Base-by-base conservation (phyloP, 139 green algal species). In the Volvox reticuliferus region DNA sequence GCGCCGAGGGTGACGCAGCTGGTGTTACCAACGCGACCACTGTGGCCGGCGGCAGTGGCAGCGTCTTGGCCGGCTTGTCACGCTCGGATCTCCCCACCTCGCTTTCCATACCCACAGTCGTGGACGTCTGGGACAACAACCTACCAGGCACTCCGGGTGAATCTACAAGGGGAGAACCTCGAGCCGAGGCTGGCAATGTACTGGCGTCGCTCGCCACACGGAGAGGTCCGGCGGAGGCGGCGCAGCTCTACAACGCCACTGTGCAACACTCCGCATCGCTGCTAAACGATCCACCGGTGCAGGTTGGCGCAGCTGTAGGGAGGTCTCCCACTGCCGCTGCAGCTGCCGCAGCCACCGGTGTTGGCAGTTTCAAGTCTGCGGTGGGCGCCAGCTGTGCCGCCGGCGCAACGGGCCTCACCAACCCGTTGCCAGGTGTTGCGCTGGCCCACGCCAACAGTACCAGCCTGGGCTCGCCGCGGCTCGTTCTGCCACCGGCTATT, bases 51-150 rank as follows among this genome's bases (percentile, higher is more conserved):
- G 44, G 44, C 5, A 9, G 44, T 9, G 44, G 44, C 44, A 9
- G 9, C 44, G 44, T 55, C 44, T 55, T 55, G 44, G 44, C 44
- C 44, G 44, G 44, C 44, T 55, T 55, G 44, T 55, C 44, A 5
- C 9, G 44, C 44, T 5, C 44, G 44, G 44, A 55, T 55, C 44
- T 55, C 44, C 44, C 5, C 44, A 55, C 44, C 44, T 55, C 44
- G 44, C 44, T 55, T 55, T 55, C 44, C 9, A 55, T 55, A 55
- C 24, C 36, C 78, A 32, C 36, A 12, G 78, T 33, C 24, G 79
- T 28, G 19, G 82, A 88, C 14, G 63, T 36, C 33, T 88, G 83
- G 83, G 35, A 80, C 36, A 80, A 80, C 83, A 80, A 88, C 83
- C 83, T 88, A 28, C 83, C 83, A 0, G 83, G 83, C 24, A 88